Conservation (phyloP, 768 basidiomycete genomes). For the Kockovaella imperatae region DNA sequence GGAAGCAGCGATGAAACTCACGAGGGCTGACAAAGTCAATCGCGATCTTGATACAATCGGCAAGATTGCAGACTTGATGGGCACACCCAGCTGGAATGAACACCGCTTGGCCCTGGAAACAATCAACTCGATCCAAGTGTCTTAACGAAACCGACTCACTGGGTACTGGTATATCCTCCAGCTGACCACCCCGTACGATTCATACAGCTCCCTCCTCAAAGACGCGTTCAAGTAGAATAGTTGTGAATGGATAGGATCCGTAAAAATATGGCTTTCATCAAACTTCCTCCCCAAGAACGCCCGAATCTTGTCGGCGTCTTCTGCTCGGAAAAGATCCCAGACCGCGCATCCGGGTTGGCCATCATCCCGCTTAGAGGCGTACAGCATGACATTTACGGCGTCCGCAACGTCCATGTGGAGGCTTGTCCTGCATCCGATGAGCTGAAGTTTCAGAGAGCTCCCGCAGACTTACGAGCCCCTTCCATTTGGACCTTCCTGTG, state of each 20-base stretch:
- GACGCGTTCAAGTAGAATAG: slow-evolving; percentile 70
- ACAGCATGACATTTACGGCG: slow-evolving; percentile 84
- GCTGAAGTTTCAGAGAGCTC: background rate
- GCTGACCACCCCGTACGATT: slow-evolving; percentile 63
- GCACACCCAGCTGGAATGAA: slow-evolving; percentile 76
- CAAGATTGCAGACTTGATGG: slow-evolving; percentile 72
- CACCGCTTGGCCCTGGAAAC: slow-evolving; percentile 62
- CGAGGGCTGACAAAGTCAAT: slow-evolving; percentile 83
- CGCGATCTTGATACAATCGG: slow-evolving; percentile 95
- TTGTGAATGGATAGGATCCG: slow-evolving; percentile 87
- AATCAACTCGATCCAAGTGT: background rate
- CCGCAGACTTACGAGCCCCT: slow-evolving; percentile 55
- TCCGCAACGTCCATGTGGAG: slow-evolving; percentile 91
- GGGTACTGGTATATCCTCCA: slow-evolving; percentile 81
- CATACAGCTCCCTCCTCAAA: slow-evolving; percentile 60
- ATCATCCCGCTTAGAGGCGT: slow-evolving; percentile 57
- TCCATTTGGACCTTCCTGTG: slow-evolving; percentile 58
- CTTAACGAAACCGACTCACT: slow-evolving; percentile 41
- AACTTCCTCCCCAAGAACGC: slow-evolving; percentile 63
- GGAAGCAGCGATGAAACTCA: slow-evolving; percentile 14
- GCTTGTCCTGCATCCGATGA: slow-evolving; percentile 50
- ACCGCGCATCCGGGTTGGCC: slow-evolving; percentile 63
- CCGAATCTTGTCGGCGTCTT: slow-evolving; percentile 72
- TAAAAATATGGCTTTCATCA: slow-evolving; percentile 21
- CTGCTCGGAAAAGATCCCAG: slow-evolving; percentile 82